Base-by-base conservation (phyloP, 768 basidiomycete species). In the Tricholoma flavovirens region DNA sequence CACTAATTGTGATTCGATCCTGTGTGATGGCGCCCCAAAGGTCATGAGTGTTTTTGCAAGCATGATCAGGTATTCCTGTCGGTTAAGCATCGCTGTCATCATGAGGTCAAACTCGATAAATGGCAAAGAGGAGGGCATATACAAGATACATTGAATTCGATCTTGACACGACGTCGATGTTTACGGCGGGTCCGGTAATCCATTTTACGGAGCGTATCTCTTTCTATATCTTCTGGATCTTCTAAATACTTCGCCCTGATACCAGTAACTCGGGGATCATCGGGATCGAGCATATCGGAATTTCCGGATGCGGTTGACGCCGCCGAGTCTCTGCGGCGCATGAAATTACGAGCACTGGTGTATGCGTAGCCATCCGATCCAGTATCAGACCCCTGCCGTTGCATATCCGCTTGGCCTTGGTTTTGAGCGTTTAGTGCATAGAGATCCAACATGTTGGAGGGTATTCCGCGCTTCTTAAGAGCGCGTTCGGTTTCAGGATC, bases 1-100 rank as follows among this genome's bases (percentile, higher is more conserved):
- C 30, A 88, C 78, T 36, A 98, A 83, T 67, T 97, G 94, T 2
- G 92, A 87, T 71, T 96, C 93, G 57, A 98, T 90, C 30, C 95
- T 84, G 72, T 98, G 95, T 21, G 91, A 93, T 0, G 93, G 93
- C 15, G 93, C 91, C 4, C 93, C 93, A 65, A 90, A 95, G 11
- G 85, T 85, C 90, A 98, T 94, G 38, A 97, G 76, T 15, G 90
- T 85, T 58, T 86, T 82, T 14, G 93, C 91, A 24, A 97, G 80
- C 66, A 84, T 91, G 67, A 93, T 80, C 32, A 97, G 72, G 71
- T 96, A 98, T 54, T 84, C 83, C 60, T 95, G 93, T 55, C 95
- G 81, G 58, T 87, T 81, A 43, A 88, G 71, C 67, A 93, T 83
- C 12, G 90, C 93, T 86, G 70, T 21, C 54, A 54, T 12, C 9